Conservation (phyloP, 441 rosid genomes). For the Flueggea neowawraea region DNA sequence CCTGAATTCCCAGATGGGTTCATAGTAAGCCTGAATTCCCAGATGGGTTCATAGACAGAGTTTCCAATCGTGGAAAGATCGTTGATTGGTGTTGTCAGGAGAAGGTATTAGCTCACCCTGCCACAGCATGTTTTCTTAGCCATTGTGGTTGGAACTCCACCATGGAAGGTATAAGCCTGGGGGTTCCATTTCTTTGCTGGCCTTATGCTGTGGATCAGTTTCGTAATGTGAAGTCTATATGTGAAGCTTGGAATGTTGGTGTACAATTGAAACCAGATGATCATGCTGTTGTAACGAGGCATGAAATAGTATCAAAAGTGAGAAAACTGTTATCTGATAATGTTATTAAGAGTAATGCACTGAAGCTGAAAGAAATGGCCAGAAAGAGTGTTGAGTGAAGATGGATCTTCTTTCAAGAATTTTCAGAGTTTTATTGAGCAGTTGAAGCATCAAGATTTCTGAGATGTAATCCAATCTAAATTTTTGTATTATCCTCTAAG, state of each 20-base stretch:
- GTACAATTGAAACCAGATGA: slow-evolving; percentile 7
- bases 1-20: slow-evolving; percentile 47
- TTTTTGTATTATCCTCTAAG: too few species aligned
- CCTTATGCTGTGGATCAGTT: slow-evolving; percentile 22
- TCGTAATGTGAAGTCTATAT: slow-evolving; percentile 9
- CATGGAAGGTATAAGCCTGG: slow-evolving; percentile 37
- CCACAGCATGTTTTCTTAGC: slow-evolving; percentile 52
- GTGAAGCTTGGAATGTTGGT: slow-evolving; percentile 24
- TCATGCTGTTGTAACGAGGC: slow-evolving; percentile 16
- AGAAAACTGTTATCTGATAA: neutral
- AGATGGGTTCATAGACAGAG: slow-evolving; percentile 43
- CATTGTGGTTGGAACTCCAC: slow-evolving; percentile 88
- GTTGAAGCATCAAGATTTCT: neutral
- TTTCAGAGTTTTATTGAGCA: slow-evolving; percentile 11
- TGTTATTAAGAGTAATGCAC: slow-evolving; percentile 8
- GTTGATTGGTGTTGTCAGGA: slow-evolving; percentile 75
- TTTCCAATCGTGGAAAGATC: slow-evolving; percentile 40
- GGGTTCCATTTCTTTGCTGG: slow-evolving; percentile 22
- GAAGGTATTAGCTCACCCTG: slow-evolving; percentile 55
- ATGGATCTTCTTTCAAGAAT: slow-evolving; percentile 17
- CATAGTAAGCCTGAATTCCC: slow-evolving; percentile 34
- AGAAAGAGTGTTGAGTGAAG: slow-evolving; percentile 6
- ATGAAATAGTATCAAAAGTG: slow-evolving; percentile 8
- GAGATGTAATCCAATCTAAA: too few species aligned
- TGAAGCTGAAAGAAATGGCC: slow-evolving; percentile 15